Evolutionary conservation across 2,329 filamentous ascomycete species (phyloP).

Genomic region (Fusarium sp.): DNA sequence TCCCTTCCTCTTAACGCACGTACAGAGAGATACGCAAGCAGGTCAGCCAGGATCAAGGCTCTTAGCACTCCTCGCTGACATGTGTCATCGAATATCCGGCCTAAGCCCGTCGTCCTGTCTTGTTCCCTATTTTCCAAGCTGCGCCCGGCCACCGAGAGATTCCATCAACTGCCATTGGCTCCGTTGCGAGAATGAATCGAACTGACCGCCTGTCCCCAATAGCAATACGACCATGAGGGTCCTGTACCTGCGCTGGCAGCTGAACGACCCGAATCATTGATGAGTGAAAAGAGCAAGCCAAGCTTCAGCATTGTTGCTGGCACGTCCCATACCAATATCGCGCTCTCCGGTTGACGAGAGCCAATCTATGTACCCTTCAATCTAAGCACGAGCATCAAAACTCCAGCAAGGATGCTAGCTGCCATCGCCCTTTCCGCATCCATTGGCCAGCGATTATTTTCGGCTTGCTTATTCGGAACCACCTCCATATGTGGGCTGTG

Average conservation of each 20-base stretch:
- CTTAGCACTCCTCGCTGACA: slow-evolving; percentile 26
- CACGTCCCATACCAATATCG: slow-evolving; percentile 43
- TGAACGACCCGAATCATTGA: slow-evolving; percentile 15
- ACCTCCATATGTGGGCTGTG: slow-evolving; percentile 37
- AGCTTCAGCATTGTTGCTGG: slow-evolving; percentile 26
- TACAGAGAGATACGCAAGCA: slow-evolving; percentile 9
- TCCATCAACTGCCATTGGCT: slow-evolving; percentile 24
- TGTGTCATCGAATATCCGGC: slow-evolving; percentile 32
- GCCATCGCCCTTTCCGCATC: slow-evolving; percentile 33
- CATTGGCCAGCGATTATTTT: slow-evolving; percentile 40
- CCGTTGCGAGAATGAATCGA: slow-evolving; percentile 14
- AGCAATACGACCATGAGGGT: slow-evolving; percentile 18
- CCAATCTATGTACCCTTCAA: slow-evolving; percentile 29
- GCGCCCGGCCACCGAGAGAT: slow-evolving; percentile 17
- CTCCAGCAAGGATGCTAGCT: slow-evolving; percentile 29
- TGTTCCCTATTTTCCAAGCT: background rate
- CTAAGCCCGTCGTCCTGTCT: slow-evolving; percentile 31
- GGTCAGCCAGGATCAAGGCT: slow-evolving; percentile 39
- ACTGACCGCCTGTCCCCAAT: slow-evolving; percentile 19
- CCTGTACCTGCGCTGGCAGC: slow-evolving; percentile 14
- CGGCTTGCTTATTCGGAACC: slow-evolving; percentile 32
- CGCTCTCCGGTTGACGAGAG: slow-evolving; percentile 41
- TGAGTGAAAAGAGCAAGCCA: slow-evolving; percentile 11
- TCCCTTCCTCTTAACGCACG: background rate
- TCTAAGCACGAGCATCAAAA: slow-evolving; percentile 30